A percentile compares a stretch with the other conserved stretches of the same genome.
These are phyloP conservation scores for Rhizopogon vesiculosus DNA, from an alignment of 768 basidiomycete species.

Conservation along the genomic window DNA sequence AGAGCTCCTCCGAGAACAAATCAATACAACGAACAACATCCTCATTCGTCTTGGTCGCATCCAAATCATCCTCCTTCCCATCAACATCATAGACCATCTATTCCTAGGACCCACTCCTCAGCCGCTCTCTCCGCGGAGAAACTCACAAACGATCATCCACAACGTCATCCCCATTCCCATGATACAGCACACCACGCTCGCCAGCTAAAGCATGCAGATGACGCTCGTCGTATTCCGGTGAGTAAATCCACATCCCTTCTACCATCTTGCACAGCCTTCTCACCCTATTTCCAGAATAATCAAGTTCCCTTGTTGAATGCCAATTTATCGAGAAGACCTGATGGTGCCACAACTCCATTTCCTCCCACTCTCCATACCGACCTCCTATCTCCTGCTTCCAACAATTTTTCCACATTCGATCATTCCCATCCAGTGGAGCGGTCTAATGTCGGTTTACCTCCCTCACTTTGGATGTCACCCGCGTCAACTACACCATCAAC, in stretches of 20 bases:
- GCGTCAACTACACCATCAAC: conserved; percentile 44
- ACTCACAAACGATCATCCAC: conserved; percentile 13
- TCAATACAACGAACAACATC: conserved; percentile 16
- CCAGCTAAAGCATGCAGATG: conserved; percentile 9
- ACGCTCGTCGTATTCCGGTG: conserved; percentile 11
- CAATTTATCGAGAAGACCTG: conserved; percentile 7
- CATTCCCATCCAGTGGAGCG: conserved; percentile 37
- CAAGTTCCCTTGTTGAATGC: conserved; percentile 16
- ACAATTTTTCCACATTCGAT: conserved; percentile 20
- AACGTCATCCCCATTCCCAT: conserved; percentile 6
- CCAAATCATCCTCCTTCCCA: conserved; percentile 15
- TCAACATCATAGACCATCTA: conserved; percentile 21
- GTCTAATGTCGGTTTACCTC: conserved; percentile 53
- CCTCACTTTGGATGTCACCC: conserved; percentile 85
- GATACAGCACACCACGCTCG: conserved; percentile 3
- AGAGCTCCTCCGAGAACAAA: conserved; percentile 5
- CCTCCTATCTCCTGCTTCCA: conserved; percentile 14
- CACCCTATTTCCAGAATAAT: conserved; percentile 7
- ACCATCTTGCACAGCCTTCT: background rate
- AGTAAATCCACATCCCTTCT: background rate
- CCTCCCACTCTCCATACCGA: conserved; percentile 9
- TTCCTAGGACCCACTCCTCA: conserved; percentile 27
- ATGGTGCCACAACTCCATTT: conserved; percentile 8
- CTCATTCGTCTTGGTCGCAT: conserved; percentile 20
- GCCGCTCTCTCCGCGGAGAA: conserved; percentile 10